Conservation (phyloP, 2,329 filamentous ascomycete species). For the Fusarium sulawesiense region DNA sequence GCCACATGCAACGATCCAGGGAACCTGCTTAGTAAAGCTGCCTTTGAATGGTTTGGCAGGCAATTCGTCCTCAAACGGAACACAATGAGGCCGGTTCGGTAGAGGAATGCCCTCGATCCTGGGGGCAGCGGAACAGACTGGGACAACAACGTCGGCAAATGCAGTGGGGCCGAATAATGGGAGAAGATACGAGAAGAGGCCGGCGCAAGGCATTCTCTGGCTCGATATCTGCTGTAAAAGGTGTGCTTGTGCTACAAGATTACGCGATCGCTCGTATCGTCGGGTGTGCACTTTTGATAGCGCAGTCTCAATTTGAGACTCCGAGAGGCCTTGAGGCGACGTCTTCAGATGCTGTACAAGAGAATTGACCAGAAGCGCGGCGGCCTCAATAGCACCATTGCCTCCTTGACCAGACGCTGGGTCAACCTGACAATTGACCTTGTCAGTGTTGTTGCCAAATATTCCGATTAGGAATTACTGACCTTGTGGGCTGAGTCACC, state of each 20-base stretch:
- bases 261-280: not conserved
- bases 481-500: constrained; percentile 9
- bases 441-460: fast-evolving
- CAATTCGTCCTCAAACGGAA: not conserved
- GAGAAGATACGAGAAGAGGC: not conserved
- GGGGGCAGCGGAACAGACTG: not conserved
- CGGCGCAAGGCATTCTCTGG: not conserved
- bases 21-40: not conserved
- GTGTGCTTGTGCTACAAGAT: not conserved
- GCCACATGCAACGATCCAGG: not conserved
- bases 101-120: not conserved
- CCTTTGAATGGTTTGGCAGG: not conserved
- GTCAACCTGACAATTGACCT: not conserved
- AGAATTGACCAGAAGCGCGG: not conserved
- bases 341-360: not conserved
- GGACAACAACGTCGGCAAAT: not conserved
- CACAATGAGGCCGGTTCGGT: not conserved
- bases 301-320: not conserved
- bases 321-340: not conserved
- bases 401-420: constrained; percentile 3
- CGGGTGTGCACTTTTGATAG: not conserved
- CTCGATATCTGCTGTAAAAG: not conserved
- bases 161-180: not conserved
- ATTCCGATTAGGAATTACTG: too few relatives aligned
- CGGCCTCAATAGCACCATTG: constrained; percentile 6